Evolutionary conservation across 1,139 yeast genomes (phyloP).

Genomic region (Hanseniaspora gamundiae): DNA sequence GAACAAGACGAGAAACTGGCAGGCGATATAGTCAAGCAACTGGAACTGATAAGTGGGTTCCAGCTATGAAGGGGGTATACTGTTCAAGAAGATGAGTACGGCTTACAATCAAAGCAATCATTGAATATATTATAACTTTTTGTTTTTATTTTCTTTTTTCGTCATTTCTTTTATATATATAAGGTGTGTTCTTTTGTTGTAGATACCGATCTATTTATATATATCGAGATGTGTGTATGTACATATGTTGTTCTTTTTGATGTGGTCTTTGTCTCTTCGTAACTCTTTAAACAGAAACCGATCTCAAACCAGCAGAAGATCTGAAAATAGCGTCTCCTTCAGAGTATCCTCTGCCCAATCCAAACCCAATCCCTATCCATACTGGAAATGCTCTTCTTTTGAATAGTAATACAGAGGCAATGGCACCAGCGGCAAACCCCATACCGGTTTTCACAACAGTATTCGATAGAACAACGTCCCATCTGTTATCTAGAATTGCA

Average conservation of each 20-base stretch:
- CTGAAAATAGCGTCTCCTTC: slow-evolving; percentile 98
- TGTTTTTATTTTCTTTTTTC: background rate
- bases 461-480: slow-evolving; percentile 96
- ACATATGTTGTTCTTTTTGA: background rate
- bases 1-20: slow-evolving; percentile 34
- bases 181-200: too few relatives aligned
- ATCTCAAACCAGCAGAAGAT: slow-evolving; percentile 61
- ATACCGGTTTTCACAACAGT: slow-evolving; percentile 92
- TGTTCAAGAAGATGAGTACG: background rate
- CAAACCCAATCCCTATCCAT: slow-evolving; percentile 93
- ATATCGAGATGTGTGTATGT: background rate
- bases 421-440: slow-evolving; percentile 94
- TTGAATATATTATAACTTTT: background rate
- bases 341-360: slow-evolving; percentile 92
- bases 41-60: slow-evolving; percentile 47
- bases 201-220: too few relatives aligned
- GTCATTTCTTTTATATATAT: background rate
- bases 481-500: slow-evolving; percentile 70
- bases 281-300: slow-evolving; percentile 24
- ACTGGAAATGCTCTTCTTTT: slow-evolving; percentile 94
- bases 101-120: too few relatives aligned
- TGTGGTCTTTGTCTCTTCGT: background rate
- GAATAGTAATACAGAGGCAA: slow-evolving; percentile 82
- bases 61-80: slow-evolving; percentile 21
- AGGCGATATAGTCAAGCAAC: slow-evolving; percentile 40